Evolutionary conservation across 1,284 basidiomycete species (phyloP).

Genomic region (Neonothopanus nambi): DNA sequence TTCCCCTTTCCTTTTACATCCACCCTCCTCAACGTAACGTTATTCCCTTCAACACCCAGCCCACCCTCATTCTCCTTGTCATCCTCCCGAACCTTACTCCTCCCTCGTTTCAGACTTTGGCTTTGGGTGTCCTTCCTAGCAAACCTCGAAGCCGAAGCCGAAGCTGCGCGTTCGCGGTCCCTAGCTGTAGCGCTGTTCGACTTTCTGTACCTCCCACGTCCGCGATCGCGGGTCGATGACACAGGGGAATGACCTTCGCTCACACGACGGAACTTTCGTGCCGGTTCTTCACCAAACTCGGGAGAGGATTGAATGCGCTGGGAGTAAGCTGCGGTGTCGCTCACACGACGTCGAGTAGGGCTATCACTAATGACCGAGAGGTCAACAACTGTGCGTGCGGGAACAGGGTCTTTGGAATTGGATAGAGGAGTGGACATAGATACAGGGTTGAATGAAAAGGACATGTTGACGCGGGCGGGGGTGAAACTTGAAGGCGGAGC

Average conservation of each 20-base stretch:
- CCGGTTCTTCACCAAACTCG: not conserved
- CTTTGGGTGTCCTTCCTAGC: slow-evolving; percentile 1
- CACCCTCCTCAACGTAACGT: not conserved
- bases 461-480: not conserved
- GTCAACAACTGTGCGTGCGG: no score
- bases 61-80: slow-evolving; percentile 2
- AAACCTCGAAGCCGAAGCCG: no score
- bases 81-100: slow-evolving; percentile 2
- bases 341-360: not conserved
- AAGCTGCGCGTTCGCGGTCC: not conserved
- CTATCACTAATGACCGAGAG: no score
- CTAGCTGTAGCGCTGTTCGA: not conserved
- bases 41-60: not conserved
- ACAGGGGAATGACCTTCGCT: not conserved
- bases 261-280: slow-evolving; percentile 3
- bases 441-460: not conserved
- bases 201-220: not conserved
- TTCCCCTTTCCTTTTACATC: slow-evolving; percentile 8
- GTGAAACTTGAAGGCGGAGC: not conserved
- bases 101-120: not conserved
- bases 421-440: not conserved
- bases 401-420: no score
- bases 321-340: not conserved
- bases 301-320: not conserved
- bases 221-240: not conserved